Evolutionary conservation across 805 yeast genomes (phyloP).

Genomic region (Zygosaccharomyces gambellarensis): DNA sequence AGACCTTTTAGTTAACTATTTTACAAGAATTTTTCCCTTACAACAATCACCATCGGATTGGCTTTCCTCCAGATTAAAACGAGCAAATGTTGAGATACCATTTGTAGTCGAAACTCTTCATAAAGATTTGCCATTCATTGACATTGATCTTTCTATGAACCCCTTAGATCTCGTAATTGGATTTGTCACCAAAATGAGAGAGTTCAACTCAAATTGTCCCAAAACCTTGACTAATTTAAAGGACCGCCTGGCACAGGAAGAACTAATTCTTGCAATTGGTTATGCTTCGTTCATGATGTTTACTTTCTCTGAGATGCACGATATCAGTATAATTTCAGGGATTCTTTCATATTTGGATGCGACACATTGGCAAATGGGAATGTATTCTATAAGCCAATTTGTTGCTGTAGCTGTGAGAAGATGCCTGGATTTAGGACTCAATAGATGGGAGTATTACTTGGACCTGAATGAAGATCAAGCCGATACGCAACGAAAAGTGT

Average conservation of each 20-base stretch:
- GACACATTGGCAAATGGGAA: slow-evolving; percentile 3
- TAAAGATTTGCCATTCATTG: background rate
- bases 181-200: background rate
- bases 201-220: background rate
- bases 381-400: slow-evolving; percentile 1
- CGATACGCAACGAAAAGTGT: slow-evolving; percentile 12
- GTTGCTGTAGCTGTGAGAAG: slow-evolving; percentile 5
- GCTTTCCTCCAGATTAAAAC: background rate
- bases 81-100: background rate
- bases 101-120: background rate
- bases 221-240: background rate
- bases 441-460: slow-evolving; percentile 20
- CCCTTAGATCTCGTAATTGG: background rate
- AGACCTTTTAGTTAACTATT: background rate
- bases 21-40: background rate
- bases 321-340: background rate
- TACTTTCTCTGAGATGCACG: slow-evolving; percentile 5
- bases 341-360: slow-evolving; percentile 2
- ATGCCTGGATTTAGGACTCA: slow-evolving; percentile 8
- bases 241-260: background rate
- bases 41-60: background rate
- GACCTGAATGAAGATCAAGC: slow-evolving; percentile 11
- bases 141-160: background rate
- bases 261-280: background rate
- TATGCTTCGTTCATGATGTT: background rate